Evolutionary conservation across 257 asterid genomes (phyloP).

Genomic region (Lycium ferocissimum): DNA sequence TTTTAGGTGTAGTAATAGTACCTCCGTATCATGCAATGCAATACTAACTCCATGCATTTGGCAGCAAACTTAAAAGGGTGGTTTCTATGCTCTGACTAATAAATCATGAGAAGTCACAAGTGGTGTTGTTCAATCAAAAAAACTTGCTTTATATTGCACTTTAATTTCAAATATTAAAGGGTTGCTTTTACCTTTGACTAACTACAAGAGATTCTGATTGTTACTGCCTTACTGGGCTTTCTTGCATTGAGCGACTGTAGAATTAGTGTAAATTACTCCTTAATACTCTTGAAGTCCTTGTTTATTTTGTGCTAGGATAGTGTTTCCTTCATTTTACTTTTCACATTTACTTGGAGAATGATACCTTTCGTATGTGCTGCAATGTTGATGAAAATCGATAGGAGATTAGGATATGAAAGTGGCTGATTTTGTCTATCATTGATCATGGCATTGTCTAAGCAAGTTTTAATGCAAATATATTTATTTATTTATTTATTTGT

Average conservation of each 20-base stretch:
- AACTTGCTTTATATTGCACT: not conserved
- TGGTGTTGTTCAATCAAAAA: not conserved
- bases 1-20: too few relatives aligned
- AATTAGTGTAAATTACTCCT: not conserved
- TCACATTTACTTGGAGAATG: slow-evolving; percentile 23
- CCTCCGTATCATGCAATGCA: too few relatives aligned
- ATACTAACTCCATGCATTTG: too few relatives aligned
- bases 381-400: slow-evolving; percentile 4
- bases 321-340: not conserved
- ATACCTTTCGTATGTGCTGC: not conserved
- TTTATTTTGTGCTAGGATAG: not conserved
- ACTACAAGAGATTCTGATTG: not conserved
- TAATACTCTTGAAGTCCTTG: not conserved
- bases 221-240: not conserved
- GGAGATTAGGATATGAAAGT: slow-evolving; percentile 11
- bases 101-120: not conserved
- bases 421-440: not conserved
- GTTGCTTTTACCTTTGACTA: slow-evolving; percentile 15
- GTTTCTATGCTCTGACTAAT: not conserved
- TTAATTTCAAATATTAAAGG: not conserved
- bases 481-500: too few relatives aligned
- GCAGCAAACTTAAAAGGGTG: not conserved
- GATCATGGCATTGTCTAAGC: too few relatives aligned
- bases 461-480: too few relatives aligned
- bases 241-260: not conserved